Percentiles rank a stretch among this genome's conserved stretches.
phyloP scores from a whole-genome alignment of 2,329 filamentous ascomycete genomes.

The Trichoderma hamatum region DNA sequence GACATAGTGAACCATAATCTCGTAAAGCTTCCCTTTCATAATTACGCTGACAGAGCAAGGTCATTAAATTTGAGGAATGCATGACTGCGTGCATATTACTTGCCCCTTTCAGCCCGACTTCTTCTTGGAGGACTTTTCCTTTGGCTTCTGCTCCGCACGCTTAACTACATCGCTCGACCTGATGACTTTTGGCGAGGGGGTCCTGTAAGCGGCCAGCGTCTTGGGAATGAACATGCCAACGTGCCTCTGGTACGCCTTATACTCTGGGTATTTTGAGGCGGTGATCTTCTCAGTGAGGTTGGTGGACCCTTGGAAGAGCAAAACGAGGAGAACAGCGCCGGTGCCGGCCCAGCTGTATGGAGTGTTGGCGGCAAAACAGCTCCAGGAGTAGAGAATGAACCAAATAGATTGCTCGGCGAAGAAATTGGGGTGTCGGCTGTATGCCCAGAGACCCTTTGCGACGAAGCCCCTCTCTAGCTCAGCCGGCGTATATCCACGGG shows the following conservation, averaged over 20 bases:
- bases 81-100: neutral
- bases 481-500: constrained; percentile 64
- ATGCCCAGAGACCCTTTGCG: constrained; percentile 81
- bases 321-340: constrained; percentile 70
- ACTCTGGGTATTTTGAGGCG: constrained; percentile 82
- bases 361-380: constrained; percentile 70
- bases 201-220: constrained; percentile 48
- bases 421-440: constrained; percentile 93
- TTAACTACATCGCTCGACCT: constrained; percentile 55
- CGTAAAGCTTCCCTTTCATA: neutral
- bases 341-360: constrained; percentile 77
- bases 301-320: constrained; percentile 88
- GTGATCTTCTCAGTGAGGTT: constrained; percentile 84
- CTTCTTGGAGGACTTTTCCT: constrained; percentile 33
- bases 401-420: constrained; percentile 89
- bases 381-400: constrained; percentile 88
- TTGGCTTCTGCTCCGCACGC: constrained; percentile 45
- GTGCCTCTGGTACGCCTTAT: constrained; percentile 77
- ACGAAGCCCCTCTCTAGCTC: constrained; percentile 91
- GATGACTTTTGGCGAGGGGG: constrained; percentile 51
- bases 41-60: neutral
- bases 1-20: neutral
- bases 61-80: constrained; percentile 25
- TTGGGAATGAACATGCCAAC: constrained; percentile 83
- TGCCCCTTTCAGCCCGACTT: constrained; percentile 43